Conservation (phyloP, 345 rosid genomes). For the Eucalyptus urophylla region DNA sequence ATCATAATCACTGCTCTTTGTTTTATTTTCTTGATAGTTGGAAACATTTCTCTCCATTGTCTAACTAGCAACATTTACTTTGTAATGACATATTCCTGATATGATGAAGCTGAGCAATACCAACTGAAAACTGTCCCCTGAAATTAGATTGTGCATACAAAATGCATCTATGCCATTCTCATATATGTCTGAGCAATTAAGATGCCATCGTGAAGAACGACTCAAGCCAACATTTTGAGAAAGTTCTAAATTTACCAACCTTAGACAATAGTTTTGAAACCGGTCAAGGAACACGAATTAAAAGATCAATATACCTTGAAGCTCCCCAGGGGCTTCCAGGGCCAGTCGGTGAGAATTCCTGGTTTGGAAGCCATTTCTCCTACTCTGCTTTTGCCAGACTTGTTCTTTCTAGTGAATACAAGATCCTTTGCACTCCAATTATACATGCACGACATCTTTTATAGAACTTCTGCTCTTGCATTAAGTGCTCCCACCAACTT, state of each 20-base stretch:
- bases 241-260: background rate
- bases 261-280: background rate
- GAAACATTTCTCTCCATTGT: background rate
- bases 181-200: background rate
- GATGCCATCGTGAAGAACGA: background rate
- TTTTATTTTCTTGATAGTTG: background rate
- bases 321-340: slow-evolving; percentile 18
- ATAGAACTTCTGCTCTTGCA: background rate
- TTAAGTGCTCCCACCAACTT: background rate
- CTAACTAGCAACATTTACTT: background rate
- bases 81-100: background rate
- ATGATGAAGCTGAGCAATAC: background rate
- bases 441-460: background rate
- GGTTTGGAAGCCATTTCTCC: slow-evolving; percentile 29
- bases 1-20: background rate
- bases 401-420: background rate
- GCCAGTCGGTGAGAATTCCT: slow-evolving; percentile 20
- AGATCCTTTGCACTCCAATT: background rate
- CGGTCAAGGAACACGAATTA: too few species aligned
- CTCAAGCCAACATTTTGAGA: background rate
- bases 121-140: background rate
- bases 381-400: background rate
- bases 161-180: background rate
- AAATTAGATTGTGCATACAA: background rate
- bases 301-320: slow-evolving; percentile 4